Percentiles rank a stretch among this genome's conserved stretches.
phyloP scores from a whole-genome alignment of 2,329 filamentous ascomycete genomes.

The Phyllosticta capitalensis region DNA sequence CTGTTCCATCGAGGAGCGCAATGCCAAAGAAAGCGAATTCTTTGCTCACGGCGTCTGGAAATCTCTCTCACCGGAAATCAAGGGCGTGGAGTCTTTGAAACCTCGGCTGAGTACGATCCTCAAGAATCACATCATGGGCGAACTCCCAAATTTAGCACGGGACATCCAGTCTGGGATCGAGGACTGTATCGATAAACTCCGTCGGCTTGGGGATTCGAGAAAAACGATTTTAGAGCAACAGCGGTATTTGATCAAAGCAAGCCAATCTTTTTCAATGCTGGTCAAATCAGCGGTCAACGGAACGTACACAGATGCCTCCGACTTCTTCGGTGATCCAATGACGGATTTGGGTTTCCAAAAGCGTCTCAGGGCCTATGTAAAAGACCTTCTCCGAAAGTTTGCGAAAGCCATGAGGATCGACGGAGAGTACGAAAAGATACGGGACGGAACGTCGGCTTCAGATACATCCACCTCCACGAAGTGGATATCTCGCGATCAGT shows the following conservation, averaged over 20 bases:
- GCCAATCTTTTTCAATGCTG: slow-evolving; percentile 35
- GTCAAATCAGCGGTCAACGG: slow-evolving; percentile 41
- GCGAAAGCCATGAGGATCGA: slow-evolving; percentile 28
- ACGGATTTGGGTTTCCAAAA: slow-evolving; percentile 15
- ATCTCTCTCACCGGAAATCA: slow-evolving; percentile 16
- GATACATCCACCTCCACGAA: not conserved
- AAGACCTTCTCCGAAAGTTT: slow-evolving; percentile 41
- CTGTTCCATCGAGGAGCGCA: slow-evolving; percentile 24
- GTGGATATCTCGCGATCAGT: slow-evolving; percentile 23
- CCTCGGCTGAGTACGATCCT: slow-evolving; percentile 36
- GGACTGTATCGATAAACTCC: slow-evolving; percentile 23
- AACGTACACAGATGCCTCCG: slow-evolving; percentile 8
- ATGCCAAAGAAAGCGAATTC: slow-evolving; percentile 26
- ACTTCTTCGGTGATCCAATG: not conserved
- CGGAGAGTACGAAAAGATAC: slow-evolving; percentile 32
- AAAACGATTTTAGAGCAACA: slow-evolving; percentile 39
- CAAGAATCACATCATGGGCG: slow-evolving; percentile 16
- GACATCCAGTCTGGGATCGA: slow-evolving; percentile 38
- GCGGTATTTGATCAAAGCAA: slow-evolving; percentile 37
- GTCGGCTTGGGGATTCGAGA: slow-evolving; percentile 40
- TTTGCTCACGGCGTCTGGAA: slow-evolving; percentile 24
- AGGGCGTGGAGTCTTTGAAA: slow-evolving; percentile 41
- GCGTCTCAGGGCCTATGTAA: slow-evolving; percentile 43
- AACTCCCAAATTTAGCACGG: slow-evolving; percentile 20
- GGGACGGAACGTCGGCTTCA: slow-evolving; percentile 10